These are phyloP conservation scores for Auriscalpium microsporum DNA, from an alignment of 768 basidiomycete genomes.

Conservation along the genomic window DNA sequence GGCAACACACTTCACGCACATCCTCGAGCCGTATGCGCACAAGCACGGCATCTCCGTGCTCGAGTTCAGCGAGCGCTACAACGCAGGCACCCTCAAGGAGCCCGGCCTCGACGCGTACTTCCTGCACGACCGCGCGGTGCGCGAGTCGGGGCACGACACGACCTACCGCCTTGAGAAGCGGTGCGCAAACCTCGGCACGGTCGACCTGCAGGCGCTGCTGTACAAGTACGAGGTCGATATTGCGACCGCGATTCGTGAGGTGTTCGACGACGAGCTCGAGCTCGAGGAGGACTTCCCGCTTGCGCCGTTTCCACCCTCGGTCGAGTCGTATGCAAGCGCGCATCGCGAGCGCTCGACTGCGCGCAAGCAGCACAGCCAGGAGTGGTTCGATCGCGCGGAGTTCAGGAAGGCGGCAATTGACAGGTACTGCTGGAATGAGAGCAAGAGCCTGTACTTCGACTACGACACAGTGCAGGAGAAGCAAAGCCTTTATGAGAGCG, in stretches of 20 bases:
- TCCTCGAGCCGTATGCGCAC: slow-evolving; percentile 88
- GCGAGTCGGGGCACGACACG: slow-evolving; percentile 94
- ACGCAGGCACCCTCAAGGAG: slow-evolving; percentile 72
- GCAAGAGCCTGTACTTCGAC: slow-evolving; percentile 89
- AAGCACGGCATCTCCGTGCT: slow-evolving; percentile 90
- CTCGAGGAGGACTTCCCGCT: slow-evolving; percentile 89
- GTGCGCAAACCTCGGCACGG: slow-evolving; percentile 92
- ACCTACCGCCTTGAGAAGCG: slow-evolving; percentile 97
- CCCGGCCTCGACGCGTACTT: slow-evolving; percentile 95
- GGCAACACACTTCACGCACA: slow-evolving; percentile 95
- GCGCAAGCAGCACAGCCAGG: slow-evolving; percentile 64
- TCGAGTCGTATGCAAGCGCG: slow-evolving; percentile 59
- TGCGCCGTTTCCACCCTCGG: slow-evolving; percentile 83
- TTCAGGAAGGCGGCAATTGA: slow-evolving; percentile 81
- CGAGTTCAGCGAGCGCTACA: slow-evolving; percentile 97
- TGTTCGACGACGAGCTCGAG: slow-evolving; percentile 88
- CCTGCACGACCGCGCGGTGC: slow-evolving; percentile 90
- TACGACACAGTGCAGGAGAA: slow-evolving; percentile 89
- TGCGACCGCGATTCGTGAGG: slow-evolving; percentile 92
- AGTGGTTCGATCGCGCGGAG: slow-evolving; percentile 91
- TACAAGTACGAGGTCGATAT: slow-evolving; percentile 99
- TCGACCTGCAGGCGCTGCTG: slow-evolving; percentile 89
- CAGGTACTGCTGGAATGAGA: slow-evolving; percentile 95
- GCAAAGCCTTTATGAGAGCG: slow-evolving; percentile 92
- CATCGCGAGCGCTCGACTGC: slow-evolving; percentile 49